A percentile compares a stretch with the other conserved stretches of the same genome.
Conservation (phyloP, 768 basidiomycete species). For the Leccinellum rugosiceps region DNA sequence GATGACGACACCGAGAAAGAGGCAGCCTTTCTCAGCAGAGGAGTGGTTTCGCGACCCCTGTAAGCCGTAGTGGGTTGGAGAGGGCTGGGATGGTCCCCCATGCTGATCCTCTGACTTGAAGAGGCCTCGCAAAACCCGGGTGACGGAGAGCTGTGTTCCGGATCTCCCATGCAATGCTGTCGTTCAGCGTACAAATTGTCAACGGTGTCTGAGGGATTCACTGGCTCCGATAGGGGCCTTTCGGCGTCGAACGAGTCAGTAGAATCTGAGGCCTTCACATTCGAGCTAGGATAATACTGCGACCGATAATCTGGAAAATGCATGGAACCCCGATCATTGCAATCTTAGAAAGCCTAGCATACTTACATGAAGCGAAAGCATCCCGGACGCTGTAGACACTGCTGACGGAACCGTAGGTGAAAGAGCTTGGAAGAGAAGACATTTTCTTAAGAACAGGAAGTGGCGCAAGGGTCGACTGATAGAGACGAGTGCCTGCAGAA, state of each 20-base stretch:
- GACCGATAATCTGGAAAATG: constrained; percentile 56
- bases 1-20: constrained; percentile 32
- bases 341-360: background rate
- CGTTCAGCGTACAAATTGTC: constrained; percentile 7
- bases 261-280: constrained; percentile 48
- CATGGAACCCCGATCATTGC: background rate
- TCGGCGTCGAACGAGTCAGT: constrained; percentile 38
- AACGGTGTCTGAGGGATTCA: background rate
- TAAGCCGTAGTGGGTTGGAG: background rate
- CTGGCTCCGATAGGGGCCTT: constrained; percentile 3
- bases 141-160: background rate
- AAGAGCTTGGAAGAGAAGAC: constrained; percentile 47
- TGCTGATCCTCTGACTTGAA: constrained; percentile 20
- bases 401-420: constrained; percentile 45
- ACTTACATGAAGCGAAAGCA: constrained; percentile 60
- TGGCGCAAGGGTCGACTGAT: background rate
- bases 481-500: background rate
- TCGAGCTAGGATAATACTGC: constrained; percentile 63
- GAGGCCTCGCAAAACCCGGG: constrained; percentile 17
- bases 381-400: constrained; percentile 50
- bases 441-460: constrained; percentile 23
- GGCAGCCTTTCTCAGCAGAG: constrained; percentile 38
- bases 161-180: background rate
- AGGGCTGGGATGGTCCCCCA: background rate
- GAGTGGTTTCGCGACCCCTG: constrained; percentile 29